A percentile compares a stretch with the other conserved stretches of the same genome.
Conservation (phyloP, 495 filamentous ascomycete genomes). For the Cercophora samala region DNA sequence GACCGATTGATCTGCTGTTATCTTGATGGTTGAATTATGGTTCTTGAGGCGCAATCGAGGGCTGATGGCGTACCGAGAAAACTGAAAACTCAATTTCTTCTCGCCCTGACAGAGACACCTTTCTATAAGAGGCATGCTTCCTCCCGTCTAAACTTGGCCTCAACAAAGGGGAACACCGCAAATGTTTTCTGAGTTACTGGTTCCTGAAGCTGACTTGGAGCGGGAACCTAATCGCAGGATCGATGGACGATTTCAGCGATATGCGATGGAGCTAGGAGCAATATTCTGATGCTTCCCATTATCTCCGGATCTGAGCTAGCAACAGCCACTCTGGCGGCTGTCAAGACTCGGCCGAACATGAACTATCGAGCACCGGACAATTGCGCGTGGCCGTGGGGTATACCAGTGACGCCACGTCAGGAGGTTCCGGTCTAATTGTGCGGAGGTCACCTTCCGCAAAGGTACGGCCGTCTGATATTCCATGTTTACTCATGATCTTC, state of each 20-base stretch:
- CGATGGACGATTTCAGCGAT: not conserved
- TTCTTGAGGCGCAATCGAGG: not conserved
- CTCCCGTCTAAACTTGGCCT: not conserved
- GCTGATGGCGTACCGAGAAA: not conserved
- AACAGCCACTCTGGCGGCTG: conserved; percentile 10
- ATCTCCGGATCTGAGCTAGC: conserved; percentile 10
- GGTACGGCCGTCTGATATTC: not conserved
- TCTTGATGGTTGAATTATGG: not conserved
- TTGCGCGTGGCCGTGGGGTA: not conserved
- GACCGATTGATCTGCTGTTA: not conserved
- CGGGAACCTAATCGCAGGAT: not conserved
- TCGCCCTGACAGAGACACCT: not conserved
- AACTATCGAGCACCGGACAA: not conserved
- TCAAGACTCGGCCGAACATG: not conserved
- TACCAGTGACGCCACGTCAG: not conserved
- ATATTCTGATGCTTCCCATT: not conserved
- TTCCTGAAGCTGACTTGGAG: not conserved
- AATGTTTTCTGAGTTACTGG: not conserved
- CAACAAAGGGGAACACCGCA: not conserved
- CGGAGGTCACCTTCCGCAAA: not conserved
- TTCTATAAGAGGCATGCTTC: not conserved
- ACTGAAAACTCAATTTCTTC: not conserved
- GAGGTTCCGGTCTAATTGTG: not conserved
- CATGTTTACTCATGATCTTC: not conserved
- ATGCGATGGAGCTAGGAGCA: not conserved